phyloP scores from a whole-genome alignment of 139 green algal genomes.

The Chlorella sp. region DNA sequence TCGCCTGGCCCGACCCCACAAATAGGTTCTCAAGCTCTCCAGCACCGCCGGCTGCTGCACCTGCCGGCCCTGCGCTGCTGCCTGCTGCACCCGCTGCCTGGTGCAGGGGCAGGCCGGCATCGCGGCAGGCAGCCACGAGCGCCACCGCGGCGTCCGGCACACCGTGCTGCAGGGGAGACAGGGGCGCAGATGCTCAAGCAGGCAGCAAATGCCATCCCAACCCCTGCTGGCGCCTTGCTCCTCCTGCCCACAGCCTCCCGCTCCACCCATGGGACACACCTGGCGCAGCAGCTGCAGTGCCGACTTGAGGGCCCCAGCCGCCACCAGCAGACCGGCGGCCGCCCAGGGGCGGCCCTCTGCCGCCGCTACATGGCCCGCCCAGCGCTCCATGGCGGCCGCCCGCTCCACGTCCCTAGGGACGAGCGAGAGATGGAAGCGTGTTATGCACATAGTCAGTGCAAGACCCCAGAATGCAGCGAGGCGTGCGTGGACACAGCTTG shows the following conservation, averaged over 20 bases:
- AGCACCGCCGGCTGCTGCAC: too few relatives aligned
- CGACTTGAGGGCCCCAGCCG: constrained; percentile 39
- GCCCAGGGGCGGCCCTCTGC: constrained; percentile 57
- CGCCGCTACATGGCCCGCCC: constrained; percentile 61
- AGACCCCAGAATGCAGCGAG: too few relatives aligned
- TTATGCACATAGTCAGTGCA: too few relatives aligned
- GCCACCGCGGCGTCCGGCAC: constrained; percentile 70
- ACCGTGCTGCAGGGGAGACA: not conserved
- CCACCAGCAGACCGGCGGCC: constrained; percentile 49
- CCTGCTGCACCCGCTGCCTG: not conserved
- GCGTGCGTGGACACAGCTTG: too few relatives aligned
- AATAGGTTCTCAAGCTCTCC: constrained; percentile 44
- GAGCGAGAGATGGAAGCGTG: too few relatives aligned
- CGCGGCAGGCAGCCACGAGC: constrained; percentile 47
- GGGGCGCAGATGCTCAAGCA: not conserved
- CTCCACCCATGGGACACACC: not conserved
- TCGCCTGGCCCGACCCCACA: not conserved
- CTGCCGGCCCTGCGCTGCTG: not conserved
- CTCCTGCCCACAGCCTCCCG: too few relatives aligned
- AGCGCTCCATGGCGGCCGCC: constrained; percentile 65
- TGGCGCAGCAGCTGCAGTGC: constrained; percentile 61
- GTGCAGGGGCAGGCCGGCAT: constrained; percentile 46
- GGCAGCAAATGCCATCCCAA: too few relatives aligned
- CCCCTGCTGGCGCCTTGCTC: too few relatives aligned
- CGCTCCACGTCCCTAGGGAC: constrained; percentile 48